Conservation (phyloP, 202 grass and related monocot species). For the Schoenoplectus tabernaemontani region DNA sequence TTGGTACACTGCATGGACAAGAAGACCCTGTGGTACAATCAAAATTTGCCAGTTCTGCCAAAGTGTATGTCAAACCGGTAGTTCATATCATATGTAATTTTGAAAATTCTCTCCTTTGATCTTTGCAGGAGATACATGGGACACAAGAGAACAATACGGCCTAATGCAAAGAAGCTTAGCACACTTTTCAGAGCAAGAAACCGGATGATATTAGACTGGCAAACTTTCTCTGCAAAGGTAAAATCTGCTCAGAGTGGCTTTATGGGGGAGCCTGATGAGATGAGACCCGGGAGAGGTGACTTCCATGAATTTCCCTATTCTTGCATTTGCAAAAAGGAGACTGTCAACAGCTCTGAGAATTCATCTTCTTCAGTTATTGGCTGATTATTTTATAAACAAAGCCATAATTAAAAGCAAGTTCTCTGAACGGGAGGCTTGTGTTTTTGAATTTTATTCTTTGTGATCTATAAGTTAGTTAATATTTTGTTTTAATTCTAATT, state of each 20-base stretch:
- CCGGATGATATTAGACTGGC: constrained; percentile 36
- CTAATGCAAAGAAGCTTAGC: constrained; percentile 77
- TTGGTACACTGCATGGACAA: background rate
- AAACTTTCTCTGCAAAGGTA: constrained; percentile 53
- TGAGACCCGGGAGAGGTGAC: constrained; percentile 56
- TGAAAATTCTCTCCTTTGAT: background rate
- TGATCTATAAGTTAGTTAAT: background rate
- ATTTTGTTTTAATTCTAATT: background rate
- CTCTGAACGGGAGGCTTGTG: constrained; percentile 6
- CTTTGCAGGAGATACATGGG: constrained; percentile 69
- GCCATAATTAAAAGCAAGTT: background rate
- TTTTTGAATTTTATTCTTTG: background rate
- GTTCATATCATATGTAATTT: background rate
- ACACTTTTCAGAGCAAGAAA: constrained; percentile 45
- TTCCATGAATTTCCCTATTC: constrained; percentile 56
- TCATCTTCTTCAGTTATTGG: background rate
- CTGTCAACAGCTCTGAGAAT: constrained; percentile 21
- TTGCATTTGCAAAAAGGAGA: constrained; percentile 57
- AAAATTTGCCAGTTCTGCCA: background rate
- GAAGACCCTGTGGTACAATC: background rate
- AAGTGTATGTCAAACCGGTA: background rate
- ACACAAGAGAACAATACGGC: constrained; percentile 91
- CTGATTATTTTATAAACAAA: background rate
- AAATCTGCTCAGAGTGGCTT: constrained; percentile 52
- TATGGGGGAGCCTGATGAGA: constrained; percentile 76